phyloP scores from a whole-genome alignment of 179 eudicot genomes.

The Vitellaria paradoxa region DNA sequence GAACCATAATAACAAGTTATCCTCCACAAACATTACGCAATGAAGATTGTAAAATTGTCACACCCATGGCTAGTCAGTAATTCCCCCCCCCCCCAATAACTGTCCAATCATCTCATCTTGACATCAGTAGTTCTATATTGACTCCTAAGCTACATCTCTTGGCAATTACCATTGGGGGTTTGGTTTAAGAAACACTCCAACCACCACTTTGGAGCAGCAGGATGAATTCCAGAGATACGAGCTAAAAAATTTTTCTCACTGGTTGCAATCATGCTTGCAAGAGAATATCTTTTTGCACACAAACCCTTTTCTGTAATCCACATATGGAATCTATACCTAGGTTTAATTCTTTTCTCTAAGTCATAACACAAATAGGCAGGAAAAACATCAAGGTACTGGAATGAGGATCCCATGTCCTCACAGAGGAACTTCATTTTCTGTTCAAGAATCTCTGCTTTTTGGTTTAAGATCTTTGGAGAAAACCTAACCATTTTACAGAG shows the following conservation, averaged over 20 bases:
- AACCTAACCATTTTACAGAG: conserved; percentile 52
- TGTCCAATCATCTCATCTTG: background rate
- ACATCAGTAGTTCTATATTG: conserved; percentile 5
- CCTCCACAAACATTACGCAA: background rate
- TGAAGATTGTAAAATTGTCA: background rate
- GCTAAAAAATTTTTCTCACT: conserved; percentile 56
- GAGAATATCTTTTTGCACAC: conserved; percentile 34
- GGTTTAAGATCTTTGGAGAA: conserved; percentile 64
- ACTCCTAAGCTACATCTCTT: background rate
- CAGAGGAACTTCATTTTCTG: conserved; percentile 51
- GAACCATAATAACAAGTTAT: background rate
- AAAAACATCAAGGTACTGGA: conserved; percentile 45
- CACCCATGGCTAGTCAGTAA: background rate
- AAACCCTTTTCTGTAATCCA: conserved; percentile 58
- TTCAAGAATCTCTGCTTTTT: conserved; percentile 36
- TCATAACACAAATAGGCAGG: conserved; percentile 57
- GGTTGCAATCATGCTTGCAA: conserved; percentile 52
- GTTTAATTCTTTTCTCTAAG: conserved; percentile 67
- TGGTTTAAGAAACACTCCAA: conserved; percentile 26
- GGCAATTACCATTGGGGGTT: background rate
- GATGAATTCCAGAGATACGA: conserved; percentile 44
- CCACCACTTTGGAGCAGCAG: conserved; percentile 62
- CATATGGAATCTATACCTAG: conserved; percentile 55
- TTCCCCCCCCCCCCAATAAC: background rate
- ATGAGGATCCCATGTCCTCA: conserved; percentile 43